These are phyloP conservation scores for Flammula alnicola DNA, from an alignment of 1,284 basidiomycete genomes.

Conservation along the genomic window DNA sequence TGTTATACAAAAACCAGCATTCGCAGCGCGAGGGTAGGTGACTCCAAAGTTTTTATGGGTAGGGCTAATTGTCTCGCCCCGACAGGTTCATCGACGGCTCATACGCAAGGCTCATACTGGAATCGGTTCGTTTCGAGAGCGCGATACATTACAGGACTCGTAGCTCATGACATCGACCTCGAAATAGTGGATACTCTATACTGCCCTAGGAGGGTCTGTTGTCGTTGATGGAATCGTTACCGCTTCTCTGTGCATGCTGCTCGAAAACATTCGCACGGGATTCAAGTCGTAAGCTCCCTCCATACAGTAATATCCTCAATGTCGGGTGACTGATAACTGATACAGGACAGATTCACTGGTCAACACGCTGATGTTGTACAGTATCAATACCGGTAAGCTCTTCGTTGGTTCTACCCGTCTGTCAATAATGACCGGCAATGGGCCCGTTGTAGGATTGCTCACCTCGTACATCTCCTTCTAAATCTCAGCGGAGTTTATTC, in stretches of 20 bases:
- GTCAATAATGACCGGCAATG: not conserved
- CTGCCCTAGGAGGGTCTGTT: constrained; percentile 36
- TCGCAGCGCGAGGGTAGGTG: constrained; percentile 23
- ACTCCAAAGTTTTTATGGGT: too few relatives aligned
- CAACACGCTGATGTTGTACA: constrained; percentile 40
- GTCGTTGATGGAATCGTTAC: constrained; percentile 40
- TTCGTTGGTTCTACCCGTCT: not conserved
- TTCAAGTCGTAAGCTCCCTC: constrained; percentile 34
- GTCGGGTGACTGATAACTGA: not conserved
- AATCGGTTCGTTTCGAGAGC: constrained; percentile 18
- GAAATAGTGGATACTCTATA: constrained; percentile 47
- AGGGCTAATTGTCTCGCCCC: too few relatives aligned
- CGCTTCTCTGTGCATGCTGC: constrained; percentile 36
- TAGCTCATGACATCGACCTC: too few relatives aligned
- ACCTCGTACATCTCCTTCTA: constrained; percentile 30
- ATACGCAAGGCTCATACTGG: constrained; percentile 16
- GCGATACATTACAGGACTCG: too few relatives aligned
- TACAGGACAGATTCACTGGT: constrained; percentile 42
- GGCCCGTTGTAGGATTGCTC: constrained; percentile 28
- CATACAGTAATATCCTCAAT: not conserved
- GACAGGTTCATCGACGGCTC: constrained; percentile 25
- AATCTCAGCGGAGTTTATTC: too few relatives aligned
- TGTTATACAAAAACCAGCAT: constrained; percentile 16
- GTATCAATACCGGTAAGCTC: constrained; percentile 40
- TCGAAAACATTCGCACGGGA: constrained; percentile 39